phyloP scores from a whole-genome alignment of 164 flowering plant species.

The Sextonia rubra region DNA sequence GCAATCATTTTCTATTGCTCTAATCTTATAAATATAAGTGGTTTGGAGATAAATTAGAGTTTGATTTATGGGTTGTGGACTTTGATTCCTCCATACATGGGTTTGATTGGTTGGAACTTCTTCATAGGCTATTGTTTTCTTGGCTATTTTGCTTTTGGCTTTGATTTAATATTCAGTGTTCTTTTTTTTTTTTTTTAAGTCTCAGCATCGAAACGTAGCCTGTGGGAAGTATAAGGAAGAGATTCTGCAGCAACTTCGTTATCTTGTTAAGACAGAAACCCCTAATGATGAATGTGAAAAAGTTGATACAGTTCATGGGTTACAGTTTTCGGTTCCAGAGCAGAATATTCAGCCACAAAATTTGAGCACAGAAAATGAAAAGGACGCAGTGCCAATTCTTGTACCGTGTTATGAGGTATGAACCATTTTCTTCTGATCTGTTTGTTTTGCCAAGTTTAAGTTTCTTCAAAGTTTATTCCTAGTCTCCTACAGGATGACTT shows the following conservation, averaged over 20 bases:
- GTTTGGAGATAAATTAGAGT: not conserved
- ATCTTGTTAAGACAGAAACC: slow-evolving; percentile 45
- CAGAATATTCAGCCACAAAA: slow-evolving; percentile 15
- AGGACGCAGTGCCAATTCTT: slow-evolving; percentile 15
- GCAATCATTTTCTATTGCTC: too few species aligned
- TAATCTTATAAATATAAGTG: not conserved
- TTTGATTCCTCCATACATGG: not conserved
- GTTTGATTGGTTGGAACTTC: too few species aligned
- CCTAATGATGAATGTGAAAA: slow-evolving; percentile 22
- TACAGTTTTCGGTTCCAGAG: slow-evolving; percentile 26
- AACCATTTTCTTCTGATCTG: not conserved
- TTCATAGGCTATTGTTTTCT: too few species aligned
- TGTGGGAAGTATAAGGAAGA: slow-evolving; percentile 80
- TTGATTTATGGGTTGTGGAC: not conserved
- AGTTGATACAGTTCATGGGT: slow-evolving; percentile 21
- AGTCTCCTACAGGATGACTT: not conserved
- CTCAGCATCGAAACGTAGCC: slow-evolving; percentile 59
- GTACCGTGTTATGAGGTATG: slow-evolving; percentile 30
- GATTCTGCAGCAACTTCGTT: slow-evolving; percentile 56
- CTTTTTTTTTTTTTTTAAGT: not conserved
- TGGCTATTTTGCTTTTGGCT: too few species aligned
- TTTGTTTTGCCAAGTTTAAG: not conserved
- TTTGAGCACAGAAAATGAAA: slow-evolving; percentile 10
- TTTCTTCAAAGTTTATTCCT: not conserved
- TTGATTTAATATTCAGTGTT: not conserved